Conservation (phyloP, 1,284 basidiomycete species). For the Marasmius sp. region DNA sequence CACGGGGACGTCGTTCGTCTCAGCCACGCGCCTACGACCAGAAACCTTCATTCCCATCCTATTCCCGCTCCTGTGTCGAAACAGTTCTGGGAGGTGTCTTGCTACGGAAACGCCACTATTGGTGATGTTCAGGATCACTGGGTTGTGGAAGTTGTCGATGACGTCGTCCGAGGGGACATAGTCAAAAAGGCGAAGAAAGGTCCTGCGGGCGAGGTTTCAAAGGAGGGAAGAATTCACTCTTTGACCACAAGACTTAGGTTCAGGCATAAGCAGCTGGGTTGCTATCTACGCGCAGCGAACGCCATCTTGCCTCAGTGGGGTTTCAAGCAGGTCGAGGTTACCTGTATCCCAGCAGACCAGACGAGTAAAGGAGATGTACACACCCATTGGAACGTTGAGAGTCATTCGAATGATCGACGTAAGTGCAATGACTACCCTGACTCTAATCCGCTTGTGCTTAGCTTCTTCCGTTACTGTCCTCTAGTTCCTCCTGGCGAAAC, state of each 20-base stretch:
- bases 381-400: conserved; percentile 98
- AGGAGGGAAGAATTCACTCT: conserved; percentile 77
- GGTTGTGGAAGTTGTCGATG: conserved; percentile 94
- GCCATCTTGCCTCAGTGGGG: conserved; percentile 95
- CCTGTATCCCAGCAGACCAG: conserved; percentile 89
- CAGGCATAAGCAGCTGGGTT: conserved; percentile 76
- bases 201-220: conserved; percentile 30
- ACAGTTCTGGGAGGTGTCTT: conserved; percentile 88
- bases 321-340: conserved; percentile 98
- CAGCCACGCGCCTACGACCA: conserved; percentile 77
- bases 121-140: conserved; percentile 92
- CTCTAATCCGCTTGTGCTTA: conserved; percentile 4
- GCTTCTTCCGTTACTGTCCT: conserved; percentile 5
- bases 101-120: conserved; percentile 86
- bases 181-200: conserved; percentile 6
- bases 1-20: conserved; percentile 84
- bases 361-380: conserved; percentile 66
- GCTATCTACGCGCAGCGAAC: conserved; percentile 91
- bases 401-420: conserved; percentile 93
- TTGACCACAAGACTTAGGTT: conserved; percentile 90
- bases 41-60: conserved; percentile 93
- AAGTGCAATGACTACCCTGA: conserved; percentile 33
- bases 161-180: conserved; percentile 65
- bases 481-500: conserved; percentile 82
- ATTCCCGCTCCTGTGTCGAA: conserved; percentile 90